These are phyloP conservation scores for Grosmannia serpens DNA, from an alignment of 2,329 filamentous ascomycete genomes.

Conservation along the genomic window DNA sequence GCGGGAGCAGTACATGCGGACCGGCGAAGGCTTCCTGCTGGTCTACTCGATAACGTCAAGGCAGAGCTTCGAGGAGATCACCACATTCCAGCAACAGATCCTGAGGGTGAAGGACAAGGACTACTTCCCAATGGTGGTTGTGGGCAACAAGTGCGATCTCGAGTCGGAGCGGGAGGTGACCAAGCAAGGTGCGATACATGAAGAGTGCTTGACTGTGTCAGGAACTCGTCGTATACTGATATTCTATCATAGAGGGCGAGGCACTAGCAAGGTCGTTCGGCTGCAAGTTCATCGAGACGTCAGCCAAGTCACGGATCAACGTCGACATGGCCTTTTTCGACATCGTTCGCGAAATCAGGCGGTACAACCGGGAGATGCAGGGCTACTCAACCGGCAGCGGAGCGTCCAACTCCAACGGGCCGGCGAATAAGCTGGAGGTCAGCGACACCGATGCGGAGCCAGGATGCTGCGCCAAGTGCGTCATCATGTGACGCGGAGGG, in stretches of 20 bases:
- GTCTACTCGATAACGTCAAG: slow-evolving; percentile 97
- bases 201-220: no score
- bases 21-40: slow-evolving; percentile 92
- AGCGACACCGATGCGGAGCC: slow-evolving; percentile 39
- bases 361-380: slow-evolving; percentile 97
- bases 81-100: slow-evolving; percentile 98
- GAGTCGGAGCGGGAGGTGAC: slow-evolving; percentile 85
- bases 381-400: slow-evolving; percentile 66
- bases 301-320: slow-evolving; percentile 94
- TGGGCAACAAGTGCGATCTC: slow-evolving; percentile 98
- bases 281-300: slow-evolving; percentile 99
- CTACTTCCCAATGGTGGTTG: slow-evolving; percentile 98
- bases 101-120: slow-evolving; percentile 98
- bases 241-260: slow-evolving; percentile 61
- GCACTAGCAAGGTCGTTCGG: slow-evolving; percentile 74
- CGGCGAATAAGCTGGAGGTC: slow-evolving; percentile 66
- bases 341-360: slow-evolving; percentile 92
- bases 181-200: slow-evolving; percentile 60
- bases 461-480: slow-evolving; percentile 10
- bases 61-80: slow-evolving; percentile 96
- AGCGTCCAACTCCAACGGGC: slow-evolving; percentile 49
- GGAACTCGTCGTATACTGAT: no score
- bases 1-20: slow-evolving; percentile 99
- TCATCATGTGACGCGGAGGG: slow-evolving; percentile 10
- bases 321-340: slow-evolving; percentile 99